Conservation (phyloP, 2,329 filamentous ascomycete genomes). For the Fusarium temperatum region DNA sequence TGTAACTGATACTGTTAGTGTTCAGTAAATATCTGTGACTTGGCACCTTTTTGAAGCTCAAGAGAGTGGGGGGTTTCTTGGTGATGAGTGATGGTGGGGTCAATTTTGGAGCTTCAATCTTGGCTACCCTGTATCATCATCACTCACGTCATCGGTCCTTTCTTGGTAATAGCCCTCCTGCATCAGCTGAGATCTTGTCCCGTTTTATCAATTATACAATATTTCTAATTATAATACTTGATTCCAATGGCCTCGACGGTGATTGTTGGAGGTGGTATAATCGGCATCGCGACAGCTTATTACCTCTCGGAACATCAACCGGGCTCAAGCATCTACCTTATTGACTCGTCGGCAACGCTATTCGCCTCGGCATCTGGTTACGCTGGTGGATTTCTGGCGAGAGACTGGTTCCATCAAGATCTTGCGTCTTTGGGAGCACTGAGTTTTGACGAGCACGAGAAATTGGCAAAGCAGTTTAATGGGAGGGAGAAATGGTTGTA, state of each 20-base stretch:
- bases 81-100: constrained; percentile 19
- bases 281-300: constrained; percentile 76
- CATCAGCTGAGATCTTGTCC: background rate
- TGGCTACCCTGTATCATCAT: constrained; percentile 31
- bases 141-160: constrained; percentile 31
- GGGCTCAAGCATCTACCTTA: constrained; percentile 55
- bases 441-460: constrained; percentile 74
- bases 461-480: constrained; percentile 67
- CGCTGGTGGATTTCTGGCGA: constrained; percentile 77
- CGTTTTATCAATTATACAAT: background rate
- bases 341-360: constrained; percentile 61
- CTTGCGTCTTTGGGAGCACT: constrained; percentile 69
- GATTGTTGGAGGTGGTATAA: constrained; percentile 75
- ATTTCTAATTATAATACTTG: background rate
- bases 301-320: constrained; percentile 67
- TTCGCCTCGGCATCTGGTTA: constrained; percentile 79
- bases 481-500: constrained; percentile 65
- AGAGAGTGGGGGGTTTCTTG: constrained; percentile 23
- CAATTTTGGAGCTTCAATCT: constrained; percentile 14
- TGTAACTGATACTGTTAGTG: background rate
- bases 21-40: constrained; percentile 6
- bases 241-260: constrained; percentile 61
- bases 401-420: constrained; percentile 73
- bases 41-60: constrained; percentile 6
- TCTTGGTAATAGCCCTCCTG: constrained; percentile 4